A percentile compares a stretch with the other conserved stretches of the same genome.
Conservation (phyloP, 257 asterid species). For the Solanum piurae region DNA sequence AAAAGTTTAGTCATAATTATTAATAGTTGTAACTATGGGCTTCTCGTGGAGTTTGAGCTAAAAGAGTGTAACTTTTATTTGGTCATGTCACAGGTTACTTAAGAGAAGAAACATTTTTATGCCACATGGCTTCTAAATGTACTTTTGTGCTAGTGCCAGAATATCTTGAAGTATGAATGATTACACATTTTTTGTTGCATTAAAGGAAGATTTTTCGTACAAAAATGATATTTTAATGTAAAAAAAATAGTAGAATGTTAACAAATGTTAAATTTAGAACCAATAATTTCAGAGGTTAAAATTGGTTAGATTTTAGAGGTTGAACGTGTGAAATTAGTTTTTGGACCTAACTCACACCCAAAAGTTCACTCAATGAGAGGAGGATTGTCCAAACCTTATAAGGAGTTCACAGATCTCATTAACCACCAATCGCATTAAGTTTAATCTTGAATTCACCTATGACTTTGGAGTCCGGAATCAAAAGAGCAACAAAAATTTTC, state of each 20-base stretch:
- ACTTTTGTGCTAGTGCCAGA: background rate
- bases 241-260: background rate
- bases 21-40: slow-evolving; percentile 34
- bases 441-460: too few relatives aligned
- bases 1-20: slow-evolving; percentile 14
- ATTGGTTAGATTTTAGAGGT: too few relatives aligned
- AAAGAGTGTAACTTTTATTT: slow-evolving; percentile 8
- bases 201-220: too few relatives aligned
- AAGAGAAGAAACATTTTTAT: slow-evolving; percentile 9
- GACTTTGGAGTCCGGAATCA: too few relatives aligned
- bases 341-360: too few relatives aligned
- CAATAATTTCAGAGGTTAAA: background rate
- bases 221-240: background rate
- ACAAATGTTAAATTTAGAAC: background rate
- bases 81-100: slow-evolving; percentile 1
- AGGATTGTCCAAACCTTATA: too few relatives aligned
- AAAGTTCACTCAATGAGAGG: too few relatives aligned
- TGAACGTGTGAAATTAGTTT: too few relatives aligned
- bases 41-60: slow-evolving; percentile 45
- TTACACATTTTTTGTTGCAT: too few relatives aligned
- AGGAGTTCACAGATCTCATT: too few relatives aligned
- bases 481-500: too few relatives aligned
- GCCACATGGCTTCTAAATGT: background rate
- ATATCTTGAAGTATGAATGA: background rate
- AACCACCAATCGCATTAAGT: too few relatives aligned